Base-by-base conservation (phyloP, 768 basidiomycete species). In the Pisolithus microcarpus region DNA sequence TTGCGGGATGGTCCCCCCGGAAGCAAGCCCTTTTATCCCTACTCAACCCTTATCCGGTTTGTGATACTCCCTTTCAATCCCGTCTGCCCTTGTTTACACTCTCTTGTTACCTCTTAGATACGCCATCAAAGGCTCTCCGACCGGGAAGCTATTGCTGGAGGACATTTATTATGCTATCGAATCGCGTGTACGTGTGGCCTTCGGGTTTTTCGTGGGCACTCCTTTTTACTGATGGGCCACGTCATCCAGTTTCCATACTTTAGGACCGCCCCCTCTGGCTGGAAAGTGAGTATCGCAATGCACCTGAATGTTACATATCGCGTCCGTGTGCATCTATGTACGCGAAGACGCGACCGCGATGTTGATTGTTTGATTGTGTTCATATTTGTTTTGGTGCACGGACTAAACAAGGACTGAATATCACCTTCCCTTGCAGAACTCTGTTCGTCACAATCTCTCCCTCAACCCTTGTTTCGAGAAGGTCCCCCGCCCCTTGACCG, bases 131-230 rank as follows among this genome's bases (percentile, higher is more conserved):
- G 90, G 89, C 53, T 88, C 90, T 7, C 89, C 89, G 38, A 90
- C 86, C 64, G 85, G 87, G 68, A 90, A 88, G 63, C 67, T 92
- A 50, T 71, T 92, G 49, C 71, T 92, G 47, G 89, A 92, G 71
- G 89, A 92, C 67, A 91, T 92, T 49, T 92, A 92, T 66, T 91
- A 91, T 69, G 89, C 89, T 15, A 91, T 92, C 55, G 89, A 91
- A 68, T 89, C 87, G 48, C 78, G 88, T 61, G 88, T 91, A 69
- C 64, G 84, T 77, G 48, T 23, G 36, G 13, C 28, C 50, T 49
- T 23, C 21, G 47, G 52, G 23, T 34, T 48, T 44, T 34, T 30
- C 36, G 43, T 46, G 39, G 31, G 26, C 24, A 40, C 9, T 7
- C 3, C 55, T 39, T 8, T 23, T 34, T 28, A 28, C 43, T 67